Evolutionary conservation across 2,329 filamentous ascomycete genomes (phyloP), one percentile per base, ranked within the genome.

Genomic region (Pseudogymnoascus verrucosus): DNA sequence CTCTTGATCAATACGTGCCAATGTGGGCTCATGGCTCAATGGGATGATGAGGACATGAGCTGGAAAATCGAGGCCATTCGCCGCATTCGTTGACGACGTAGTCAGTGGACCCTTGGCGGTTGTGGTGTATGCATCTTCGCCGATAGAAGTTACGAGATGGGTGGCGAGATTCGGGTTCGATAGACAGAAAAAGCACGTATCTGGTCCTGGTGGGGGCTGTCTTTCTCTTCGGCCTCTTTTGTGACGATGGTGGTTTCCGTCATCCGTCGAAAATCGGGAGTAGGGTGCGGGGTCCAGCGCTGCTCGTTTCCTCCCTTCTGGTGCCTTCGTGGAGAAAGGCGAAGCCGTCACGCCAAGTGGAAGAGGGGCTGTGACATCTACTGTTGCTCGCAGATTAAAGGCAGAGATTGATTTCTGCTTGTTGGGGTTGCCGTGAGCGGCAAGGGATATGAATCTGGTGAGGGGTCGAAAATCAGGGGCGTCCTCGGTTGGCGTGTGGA

Each of bases 131-230:
- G 87, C 83, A 65, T 96, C 89, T 16, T 92, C 87, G 62, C 90
- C 95, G 67, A 99, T 93, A 26, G 89, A 92, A 68, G 89, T 89
- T 70, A 97, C 89, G 76, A 99, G 89, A 76, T 99, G 93, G 1
- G 88, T 89, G 62, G 90, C 89, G 51, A 95, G 80, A 65, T 89
- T 89, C 5, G 89, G 86, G 74, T 96, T 97, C 5, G 91, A 93
- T 10, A 99, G 82, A 73, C 95, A 99, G 79, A 99, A 98, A 80
- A 95, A 99, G 77, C 95, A 99, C 71, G 89, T 84, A 62, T 88
- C 87, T 1, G 91, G 91, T 0, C 87, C 86, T 0, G 86, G 86
- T 5, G 85, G 86, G 11, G 87, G 86, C 5, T 74, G 77, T 23
- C 78, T 80, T 71, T 74, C 76, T 64, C 75, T 78, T 71, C 77